Conservation (phyloP, 2,329 filamentous ascomycete species). For the Penicillium concentricum region DNA sequence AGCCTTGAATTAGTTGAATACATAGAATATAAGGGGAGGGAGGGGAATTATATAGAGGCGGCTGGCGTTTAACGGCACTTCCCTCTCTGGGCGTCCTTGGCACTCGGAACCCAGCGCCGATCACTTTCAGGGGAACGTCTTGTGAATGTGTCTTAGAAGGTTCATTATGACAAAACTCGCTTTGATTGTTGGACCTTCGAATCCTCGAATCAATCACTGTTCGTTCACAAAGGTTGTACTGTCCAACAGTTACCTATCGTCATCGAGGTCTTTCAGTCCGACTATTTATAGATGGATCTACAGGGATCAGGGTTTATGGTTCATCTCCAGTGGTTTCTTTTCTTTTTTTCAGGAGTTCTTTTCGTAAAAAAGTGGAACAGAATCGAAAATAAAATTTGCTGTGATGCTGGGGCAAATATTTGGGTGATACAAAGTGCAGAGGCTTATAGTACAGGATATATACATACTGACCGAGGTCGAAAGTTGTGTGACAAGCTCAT, state of each 20-base stretch:
- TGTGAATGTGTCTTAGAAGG: neutral
- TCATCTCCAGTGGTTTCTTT: neutral
- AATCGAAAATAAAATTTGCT: neutral
- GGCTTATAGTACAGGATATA: conserved; percentile 5
- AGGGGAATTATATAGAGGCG: conserved; percentile 9
- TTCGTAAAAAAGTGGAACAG: neutral
- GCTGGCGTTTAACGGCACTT: neutral
- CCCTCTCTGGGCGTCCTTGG: neutral
- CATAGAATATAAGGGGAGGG: neutral
- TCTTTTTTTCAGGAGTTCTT: no score
- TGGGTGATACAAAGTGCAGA: neutral
- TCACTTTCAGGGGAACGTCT: conserved; percentile 9
- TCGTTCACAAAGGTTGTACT: conserved; percentile 1
- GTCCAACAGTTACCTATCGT: neutral
- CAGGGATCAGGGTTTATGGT: neutral
- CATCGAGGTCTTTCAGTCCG: no score
- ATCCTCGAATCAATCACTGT: neutral
- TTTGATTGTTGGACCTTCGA: neutral
- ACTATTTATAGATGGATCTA: no score
- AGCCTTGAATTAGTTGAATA: neutral
- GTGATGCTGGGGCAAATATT: neutral
- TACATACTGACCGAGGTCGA: neutral
- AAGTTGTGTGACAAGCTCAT: neutral
- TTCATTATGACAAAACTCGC: neutral
- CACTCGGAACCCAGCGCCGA: neutral